Base-by-base conservation (phyloP, 371 early-diverging fungal species). In the Ordospora colligata region DNA sequence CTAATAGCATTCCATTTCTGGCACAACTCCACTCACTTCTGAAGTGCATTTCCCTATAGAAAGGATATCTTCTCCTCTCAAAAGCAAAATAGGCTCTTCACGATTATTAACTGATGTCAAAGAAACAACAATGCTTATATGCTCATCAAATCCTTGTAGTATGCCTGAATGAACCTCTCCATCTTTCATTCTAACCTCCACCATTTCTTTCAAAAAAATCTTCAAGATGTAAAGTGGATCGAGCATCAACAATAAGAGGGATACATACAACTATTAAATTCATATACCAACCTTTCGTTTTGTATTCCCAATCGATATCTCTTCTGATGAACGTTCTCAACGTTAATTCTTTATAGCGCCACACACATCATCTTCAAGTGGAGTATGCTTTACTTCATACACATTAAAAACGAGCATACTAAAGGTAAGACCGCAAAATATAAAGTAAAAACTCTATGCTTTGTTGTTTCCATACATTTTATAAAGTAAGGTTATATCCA, bases 11-110 rank as follows among this genome's bases (percentile, higher is more conserved):
- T 32, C 5, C 5, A 32, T 32, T 32, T 32, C 32, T 32, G 32
- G 32, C 1, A 32, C 32, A 2, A 32, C 2, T 25, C 4, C n/a
- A 52, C 4, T n/a, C 2, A 52, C 37, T n/a, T 49, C 23, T 49
- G 22, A 67, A 66, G 14, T 8, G 25, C 47, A n/a, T 44, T 53
- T 71, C 52, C 73, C 76, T 25, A 81, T 69, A 52, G 53, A 74
- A n/a, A 80, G 32, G 8, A 83, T 75, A 58, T 75, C 79, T 62
- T 83, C 83, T 14, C 83, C 79, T 69, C 81, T 42, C 40, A 83
- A 42, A 50, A 81, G 76, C 14, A 75, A 21, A 0, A 76, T 19
- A 27, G 53, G 44, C 40, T 71, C 54, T 11, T 49, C 44, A 5
- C n/a, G 52, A 12, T 45, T n/a, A 9, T 69, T 44, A 11, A 23